These are phyloP conservation scores for Solanum lycopersicoides DNA, from an alignment of 257 asterid species.

Conservation along the genomic window DNA sequence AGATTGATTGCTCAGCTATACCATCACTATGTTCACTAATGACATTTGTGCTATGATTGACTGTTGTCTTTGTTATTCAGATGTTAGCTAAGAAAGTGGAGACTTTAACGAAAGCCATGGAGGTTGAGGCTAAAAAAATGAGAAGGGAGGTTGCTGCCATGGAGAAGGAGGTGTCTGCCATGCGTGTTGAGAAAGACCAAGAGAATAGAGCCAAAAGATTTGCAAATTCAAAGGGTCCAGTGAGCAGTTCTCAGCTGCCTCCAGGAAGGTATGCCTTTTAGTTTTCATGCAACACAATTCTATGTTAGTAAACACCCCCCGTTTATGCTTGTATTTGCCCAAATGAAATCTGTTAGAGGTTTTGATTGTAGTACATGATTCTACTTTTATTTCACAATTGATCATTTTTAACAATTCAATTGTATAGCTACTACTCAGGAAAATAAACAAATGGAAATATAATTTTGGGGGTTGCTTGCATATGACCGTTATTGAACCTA, in stretches of 20 bases:
- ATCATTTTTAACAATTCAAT: neutral
- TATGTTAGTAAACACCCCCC: neutral
- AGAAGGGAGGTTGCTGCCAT: constrained; percentile 94
- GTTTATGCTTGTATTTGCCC: neutral
- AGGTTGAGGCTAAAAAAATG: constrained; percentile 96
- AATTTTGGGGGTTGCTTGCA: neutral
- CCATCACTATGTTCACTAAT: neutral
- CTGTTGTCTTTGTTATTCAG: constrained; percentile 14
- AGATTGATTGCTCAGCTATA: neutral
- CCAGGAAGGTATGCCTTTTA: constrained; percentile 62
- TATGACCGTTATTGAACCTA: neutral
- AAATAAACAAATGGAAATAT: neutral
- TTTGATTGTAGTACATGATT: neutral
- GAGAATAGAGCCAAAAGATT: constrained; percentile 64
- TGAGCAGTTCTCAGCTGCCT: constrained; percentile 59
- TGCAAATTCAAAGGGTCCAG: constrained; percentile 50
- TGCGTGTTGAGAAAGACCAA: constrained; percentile 90
- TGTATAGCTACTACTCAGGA: neutral
- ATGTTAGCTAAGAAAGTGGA: constrained; percentile 96
- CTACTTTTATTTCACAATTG: neutral
- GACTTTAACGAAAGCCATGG: constrained; percentile 93
- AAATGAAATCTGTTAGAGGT: neutral
- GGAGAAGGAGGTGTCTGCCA: constrained; percentile 98
- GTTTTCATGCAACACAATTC: neutral
- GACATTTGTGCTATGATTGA: neutral